Percentiles rank a stretch among this genome's conserved stretches.
Evolutionary conservation across 768 basidiomycete species (phyloP).

Genomic region (Hemileccinum impolitum): DNA sequence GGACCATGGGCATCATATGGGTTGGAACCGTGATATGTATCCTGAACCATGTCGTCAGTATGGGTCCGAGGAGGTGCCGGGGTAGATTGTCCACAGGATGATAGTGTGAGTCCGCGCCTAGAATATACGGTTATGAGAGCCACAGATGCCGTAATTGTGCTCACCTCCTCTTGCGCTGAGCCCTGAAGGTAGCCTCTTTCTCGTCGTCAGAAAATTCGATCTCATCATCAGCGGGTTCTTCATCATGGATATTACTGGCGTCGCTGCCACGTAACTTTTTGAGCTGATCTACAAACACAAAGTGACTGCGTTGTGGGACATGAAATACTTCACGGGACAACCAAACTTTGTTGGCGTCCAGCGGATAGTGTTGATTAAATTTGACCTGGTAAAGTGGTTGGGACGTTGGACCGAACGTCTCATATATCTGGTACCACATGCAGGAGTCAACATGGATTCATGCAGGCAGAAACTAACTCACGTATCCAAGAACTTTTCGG

Average conservation of each 20-base stretch:
- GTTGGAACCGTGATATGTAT: slow-evolving; percentile 45
- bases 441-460: slow-evolving; percentile 13
- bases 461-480: slow-evolving; percentile 40
- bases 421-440: slow-evolving; percentile 60
- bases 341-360: slow-evolving; percentile 53
- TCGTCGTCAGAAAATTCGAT: slow-evolving; percentile 96
- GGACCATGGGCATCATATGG: slow-evolving; percentile 66
- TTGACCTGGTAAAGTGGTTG: slow-evolving; percentile 89
- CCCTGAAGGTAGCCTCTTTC: slow-evolving; percentile 72
- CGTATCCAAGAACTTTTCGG: slow-evolving; percentile 85
- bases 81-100: slow-evolving; percentile 54
- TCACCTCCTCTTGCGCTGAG: slow-evolving; percentile 56
- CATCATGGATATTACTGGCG: slow-evolving; percentile 92
- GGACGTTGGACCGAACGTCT: slow-evolving; percentile 92
- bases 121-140: slow-evolving; percentile 1
- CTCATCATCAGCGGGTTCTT: slow-evolving; percentile 88
- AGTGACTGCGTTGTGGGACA: slow-evolving; percentile 73
- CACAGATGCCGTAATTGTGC: slow-evolving; percentile 17
- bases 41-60: slow-evolving; percentile 52
- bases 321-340: slow-evolving; percentile 73
- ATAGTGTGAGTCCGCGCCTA: slow-evolving; percentile 53
- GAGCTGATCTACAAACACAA: slow-evolving; percentile 77
- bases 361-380: slow-evolving; percentile 64
- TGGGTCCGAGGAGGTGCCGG: slow-evolving; percentile 52
- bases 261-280: slow-evolving; percentile 80